Evolutionary conservation across 2,329 filamentous ascomycete species (phyloP).

Genomic region (Cercospora nicotianae): DNA sequence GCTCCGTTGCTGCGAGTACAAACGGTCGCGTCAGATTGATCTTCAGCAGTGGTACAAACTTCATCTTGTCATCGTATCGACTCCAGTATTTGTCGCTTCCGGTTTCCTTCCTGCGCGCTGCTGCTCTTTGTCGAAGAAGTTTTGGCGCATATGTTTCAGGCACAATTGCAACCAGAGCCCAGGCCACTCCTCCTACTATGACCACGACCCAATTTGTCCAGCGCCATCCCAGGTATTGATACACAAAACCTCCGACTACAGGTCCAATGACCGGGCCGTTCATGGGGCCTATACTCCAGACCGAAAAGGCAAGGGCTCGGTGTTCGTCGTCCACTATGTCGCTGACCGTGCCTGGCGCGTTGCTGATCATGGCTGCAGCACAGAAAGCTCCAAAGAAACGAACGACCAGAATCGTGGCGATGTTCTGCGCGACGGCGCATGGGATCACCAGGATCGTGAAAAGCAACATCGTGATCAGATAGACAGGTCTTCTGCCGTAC

Average conservation of each 20-base stretch:
- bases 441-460: conserved; percentile 72
- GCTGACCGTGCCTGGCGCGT: conserved; percentile 77
- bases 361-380: conserved; percentile 77
- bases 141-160: conserved; percentile 76
- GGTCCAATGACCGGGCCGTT: conserved; percentile 56
- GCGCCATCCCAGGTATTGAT: conserved; percentile 76
- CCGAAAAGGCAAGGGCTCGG: conserved; percentile 76
- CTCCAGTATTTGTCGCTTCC: conserved; percentile 74
- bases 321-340: conserved; percentile 81
- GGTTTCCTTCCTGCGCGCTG: conserved; percentile 63
- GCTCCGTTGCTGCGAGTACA: conserved; percentile 73
- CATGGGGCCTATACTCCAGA: conserved; percentile 81
- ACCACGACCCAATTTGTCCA: conserved; percentile 72
- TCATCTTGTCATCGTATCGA: conserved; percentile 71
- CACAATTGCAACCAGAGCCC: conserved; percentile 59
- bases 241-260: conserved; percentile 78
- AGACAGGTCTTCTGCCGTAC: conserved; percentile 67
- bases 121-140: conserved; percentile 67
- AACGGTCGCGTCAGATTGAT: conserved; percentile 77
- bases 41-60: conserved; percentile 67
- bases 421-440: conserved; percentile 66
- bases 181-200: conserved; percentile 66
- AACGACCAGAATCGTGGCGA: conserved; percentile 67
- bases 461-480: conserved; percentile 62
- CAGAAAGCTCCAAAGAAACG: conserved; percentile 74